phyloP scores from a whole-genome alignment of 768 basidiomycete genomes.

The Leccinellum luteum region DNA sequence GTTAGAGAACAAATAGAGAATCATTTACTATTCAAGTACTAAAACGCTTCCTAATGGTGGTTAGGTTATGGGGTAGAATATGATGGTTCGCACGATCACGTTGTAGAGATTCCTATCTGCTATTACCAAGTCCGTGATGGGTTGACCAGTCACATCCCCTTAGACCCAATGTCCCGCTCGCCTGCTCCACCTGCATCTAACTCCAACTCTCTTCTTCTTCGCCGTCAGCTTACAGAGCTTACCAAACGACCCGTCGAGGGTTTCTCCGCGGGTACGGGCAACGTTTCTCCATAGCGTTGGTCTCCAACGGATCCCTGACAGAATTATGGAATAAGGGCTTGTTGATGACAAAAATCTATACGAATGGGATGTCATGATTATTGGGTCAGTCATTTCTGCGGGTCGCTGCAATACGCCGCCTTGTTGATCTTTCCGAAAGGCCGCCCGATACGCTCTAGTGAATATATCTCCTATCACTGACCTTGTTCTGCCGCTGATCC shows the following conservation, averaged over 20 bases:
- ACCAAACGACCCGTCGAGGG: constrained; percentile 94
- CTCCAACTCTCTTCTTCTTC: constrained; percentile 56
- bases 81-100: constrained; percentile 21
- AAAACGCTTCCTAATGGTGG: too few species aligned
- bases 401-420: constrained; percentile 9
- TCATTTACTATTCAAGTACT: too few species aligned
- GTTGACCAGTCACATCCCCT: constrained; percentile 1
- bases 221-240: constrained; percentile 79
- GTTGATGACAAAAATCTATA: constrained; percentile 93
- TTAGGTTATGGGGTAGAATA: too few species aligned
- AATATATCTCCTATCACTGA: constrained; percentile 19
- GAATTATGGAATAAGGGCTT: constrained; percentile 56
- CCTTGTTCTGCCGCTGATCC: constrained; percentile 3
- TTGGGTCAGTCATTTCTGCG: constrained; percentile 59
- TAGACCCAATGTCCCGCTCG: constrained; percentile 19
- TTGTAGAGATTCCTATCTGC: not conserved
- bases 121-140: not conserved
- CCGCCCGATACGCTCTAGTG: constrained; percentile 94
- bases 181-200: constrained; percentile 33
- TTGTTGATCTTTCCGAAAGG: constrained; percentile 41
- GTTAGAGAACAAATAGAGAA: too few species aligned
- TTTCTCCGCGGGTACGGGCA: constrained; percentile 81
- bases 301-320: constrained; percentile 35
- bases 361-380: constrained; percentile 96
- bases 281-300: constrained; percentile 25